Conservation (phyloP, 352 stramenopile genomes). For the Phytophthora vignae region DNA sequence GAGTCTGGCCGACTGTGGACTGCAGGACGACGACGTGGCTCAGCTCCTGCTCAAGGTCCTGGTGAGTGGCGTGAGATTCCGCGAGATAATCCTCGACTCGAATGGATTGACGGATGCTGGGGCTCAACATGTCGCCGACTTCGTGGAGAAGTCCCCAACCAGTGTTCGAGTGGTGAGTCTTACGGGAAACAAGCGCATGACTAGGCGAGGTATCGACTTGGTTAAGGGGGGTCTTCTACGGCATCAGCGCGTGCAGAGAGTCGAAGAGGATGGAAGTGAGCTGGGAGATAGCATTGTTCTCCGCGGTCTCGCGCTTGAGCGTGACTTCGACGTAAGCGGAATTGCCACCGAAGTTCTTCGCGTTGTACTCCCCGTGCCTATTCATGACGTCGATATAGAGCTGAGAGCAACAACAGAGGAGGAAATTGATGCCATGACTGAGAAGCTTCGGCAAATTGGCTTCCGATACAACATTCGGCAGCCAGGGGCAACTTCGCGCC, state of each 20-base stretch:
- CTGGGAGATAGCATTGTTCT: constrained; percentile 10
- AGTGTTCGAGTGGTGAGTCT: constrained; percentile 44
- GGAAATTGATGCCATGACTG: constrained; percentile 26
- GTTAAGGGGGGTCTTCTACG: constrained; percentile 40
- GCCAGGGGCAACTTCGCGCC: neutral
- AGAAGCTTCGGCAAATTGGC: constrained; percentile 34
- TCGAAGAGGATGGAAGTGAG: constrained; percentile 17
- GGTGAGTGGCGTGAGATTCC: constrained; percentile 40
- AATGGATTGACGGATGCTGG: constrained; percentile 56
- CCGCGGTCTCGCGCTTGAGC: constrained; percentile 20
- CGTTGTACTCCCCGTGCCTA: constrained; percentile 16
- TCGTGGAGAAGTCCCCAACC: constrained; percentile 44
- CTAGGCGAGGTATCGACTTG: constrained; percentile 37
- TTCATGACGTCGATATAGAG: neutral
- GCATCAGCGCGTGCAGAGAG: constrained; percentile 41
- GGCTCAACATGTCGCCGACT: constrained; percentile 45
- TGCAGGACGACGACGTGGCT: constrained; percentile 52
- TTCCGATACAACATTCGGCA: constrained; percentile 35
- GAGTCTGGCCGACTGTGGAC: constrained; percentile 35
- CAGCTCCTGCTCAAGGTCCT: constrained; percentile 54
- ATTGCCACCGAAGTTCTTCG: constrained; percentile 26
- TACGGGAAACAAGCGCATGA: constrained; percentile 41
- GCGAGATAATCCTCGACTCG: constrained; percentile 45
- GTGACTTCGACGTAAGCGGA: constrained; percentile 27
- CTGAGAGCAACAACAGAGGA: constrained; percentile 7